Evolutionary conservation across 306 rosid genomes (phyloP).

Genomic region (Alnus rubra): DNA sequence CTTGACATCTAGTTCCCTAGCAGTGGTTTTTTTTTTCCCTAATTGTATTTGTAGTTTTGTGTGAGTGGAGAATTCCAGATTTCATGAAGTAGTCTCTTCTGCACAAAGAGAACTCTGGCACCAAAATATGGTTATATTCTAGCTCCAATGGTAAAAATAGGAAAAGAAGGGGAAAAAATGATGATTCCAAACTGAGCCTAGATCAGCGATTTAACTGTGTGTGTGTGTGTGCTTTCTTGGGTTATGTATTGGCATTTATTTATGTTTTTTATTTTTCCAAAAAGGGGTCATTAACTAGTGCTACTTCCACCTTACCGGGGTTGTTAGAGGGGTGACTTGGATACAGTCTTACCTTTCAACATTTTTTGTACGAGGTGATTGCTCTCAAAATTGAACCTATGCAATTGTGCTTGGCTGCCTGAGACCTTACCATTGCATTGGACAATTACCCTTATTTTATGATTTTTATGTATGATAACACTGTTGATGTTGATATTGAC

Average conservation of each 20-base stretch:
- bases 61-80: not conserved
- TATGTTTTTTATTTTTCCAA: no score
- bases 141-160: not conserved
- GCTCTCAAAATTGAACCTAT: not conserved
- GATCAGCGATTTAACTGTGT: no score
- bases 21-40: not conserved
- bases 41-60: not conserved
- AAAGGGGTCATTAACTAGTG: not conserved
- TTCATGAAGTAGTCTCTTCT: not conserved
- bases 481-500: not conserved
- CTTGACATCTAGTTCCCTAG: constrained; percentile 22
- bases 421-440: not conserved
- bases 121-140: not conserved
- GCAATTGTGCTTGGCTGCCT: not conserved
- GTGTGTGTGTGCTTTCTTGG: no score
- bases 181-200: not conserved
- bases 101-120: not conserved
- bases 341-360: not conserved
- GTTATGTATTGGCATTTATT: no score
- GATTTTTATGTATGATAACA: not conserved
- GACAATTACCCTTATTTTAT: not conserved
- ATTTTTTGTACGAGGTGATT: not conserved
- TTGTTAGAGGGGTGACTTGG: not conserved
- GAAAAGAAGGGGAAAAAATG: not conserved
- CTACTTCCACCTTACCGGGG: no score